phyloP scores from a whole-genome alignment of 2,329 filamentous ascomycete species.

The Ophiostoma sp. region DNA sequence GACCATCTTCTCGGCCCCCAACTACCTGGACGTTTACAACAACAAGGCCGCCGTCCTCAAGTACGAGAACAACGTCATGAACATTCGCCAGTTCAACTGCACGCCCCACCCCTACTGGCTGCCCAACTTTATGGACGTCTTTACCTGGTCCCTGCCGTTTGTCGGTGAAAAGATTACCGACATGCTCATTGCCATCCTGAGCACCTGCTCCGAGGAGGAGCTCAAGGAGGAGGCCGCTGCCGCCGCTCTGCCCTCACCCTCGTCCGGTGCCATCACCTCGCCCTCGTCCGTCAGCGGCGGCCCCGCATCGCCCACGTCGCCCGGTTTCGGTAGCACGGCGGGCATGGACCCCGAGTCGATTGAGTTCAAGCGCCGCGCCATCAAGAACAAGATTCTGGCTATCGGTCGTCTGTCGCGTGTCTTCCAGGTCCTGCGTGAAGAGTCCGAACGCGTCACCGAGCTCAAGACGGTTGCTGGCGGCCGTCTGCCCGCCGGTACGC shows the following conservation, averaged over 20 bases:
- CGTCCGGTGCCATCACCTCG: conserved; percentile 67
- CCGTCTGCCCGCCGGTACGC: conserved; percentile 86
- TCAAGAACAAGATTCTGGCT: conserved; percentile 99
- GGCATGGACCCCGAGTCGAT: conserved; percentile 72
- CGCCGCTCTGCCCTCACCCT: conserved; percentile 69
- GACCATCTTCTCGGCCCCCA: conserved; percentile 99
- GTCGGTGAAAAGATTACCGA: conserved; percentile 99
- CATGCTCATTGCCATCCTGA: conserved; percentile 98
- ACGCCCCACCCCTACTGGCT: conserved; percentile 99
- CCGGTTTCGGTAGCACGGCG: conserved; percentile 30
- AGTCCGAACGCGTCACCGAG: conserved; percentile 94
- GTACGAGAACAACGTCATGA: conserved; percentile 99
- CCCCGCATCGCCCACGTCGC: conserved; percentile 33
- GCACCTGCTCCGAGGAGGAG: conserved; percentile 98
- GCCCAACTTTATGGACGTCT: conserved; percentile 99
- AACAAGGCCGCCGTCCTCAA: conserved; percentile 99
- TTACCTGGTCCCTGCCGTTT: conserved; percentile 99
- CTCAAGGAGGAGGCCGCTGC: conserved; percentile 78
- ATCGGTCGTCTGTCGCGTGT: conserved; percentile 95
- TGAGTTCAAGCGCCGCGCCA: conserved; percentile 91
- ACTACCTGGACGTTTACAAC: conserved; percentile 99
- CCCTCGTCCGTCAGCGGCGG: conserved; percentile 34
- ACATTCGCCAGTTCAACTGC: conserved; percentile 99
- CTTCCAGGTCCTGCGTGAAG: conserved; percentile 96
- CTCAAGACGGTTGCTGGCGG: conserved; percentile 96